Evolutionary conservation across 345 rosid species (phyloP).

Genomic region (Lenwebbia sp.): DNA sequence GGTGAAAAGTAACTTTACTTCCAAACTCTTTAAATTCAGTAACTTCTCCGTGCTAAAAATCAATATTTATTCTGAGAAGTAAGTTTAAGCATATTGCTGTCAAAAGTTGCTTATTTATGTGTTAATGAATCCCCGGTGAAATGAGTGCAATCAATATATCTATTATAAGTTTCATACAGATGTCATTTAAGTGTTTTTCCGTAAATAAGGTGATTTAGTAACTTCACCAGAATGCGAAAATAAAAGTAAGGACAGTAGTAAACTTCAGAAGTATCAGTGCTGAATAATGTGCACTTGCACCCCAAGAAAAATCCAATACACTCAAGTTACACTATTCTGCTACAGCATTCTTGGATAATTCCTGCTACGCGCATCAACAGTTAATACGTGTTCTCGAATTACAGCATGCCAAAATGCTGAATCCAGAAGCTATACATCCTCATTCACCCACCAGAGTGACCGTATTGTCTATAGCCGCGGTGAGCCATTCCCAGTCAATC

Average conservation of each 20-base stretch:
- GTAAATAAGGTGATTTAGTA: not conserved
- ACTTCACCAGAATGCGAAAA: not conserved
- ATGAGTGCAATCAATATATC: not conserved
- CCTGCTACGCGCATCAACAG: not conserved
- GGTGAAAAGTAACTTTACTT: too few species aligned
- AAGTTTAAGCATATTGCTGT: not conserved
- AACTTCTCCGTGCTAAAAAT: too few species aligned
- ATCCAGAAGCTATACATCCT: not conserved
- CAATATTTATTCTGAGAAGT: not conserved
- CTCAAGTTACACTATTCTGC: not conserved
- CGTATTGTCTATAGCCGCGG: not conserved
- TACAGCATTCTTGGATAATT: not conserved
- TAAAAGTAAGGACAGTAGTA: not conserved
- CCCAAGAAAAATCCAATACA: not conserved
- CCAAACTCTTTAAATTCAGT: too few species aligned
- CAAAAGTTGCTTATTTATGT: not conserved
- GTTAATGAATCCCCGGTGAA: not conserved
- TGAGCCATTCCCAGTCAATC: not conserved
- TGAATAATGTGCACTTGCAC: not conserved
- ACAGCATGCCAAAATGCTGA: not conserved
- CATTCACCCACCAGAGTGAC: not conserved
- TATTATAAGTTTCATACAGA: not conserved
- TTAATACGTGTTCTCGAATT: not conserved
- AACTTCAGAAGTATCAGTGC: not conserved
- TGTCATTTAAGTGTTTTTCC: not conserved